These are phyloP conservation scores for Pulicaria dysenterica DNA, from an alignment of 129 eudicot genomes.

Conservation along the genomic window DNA sequence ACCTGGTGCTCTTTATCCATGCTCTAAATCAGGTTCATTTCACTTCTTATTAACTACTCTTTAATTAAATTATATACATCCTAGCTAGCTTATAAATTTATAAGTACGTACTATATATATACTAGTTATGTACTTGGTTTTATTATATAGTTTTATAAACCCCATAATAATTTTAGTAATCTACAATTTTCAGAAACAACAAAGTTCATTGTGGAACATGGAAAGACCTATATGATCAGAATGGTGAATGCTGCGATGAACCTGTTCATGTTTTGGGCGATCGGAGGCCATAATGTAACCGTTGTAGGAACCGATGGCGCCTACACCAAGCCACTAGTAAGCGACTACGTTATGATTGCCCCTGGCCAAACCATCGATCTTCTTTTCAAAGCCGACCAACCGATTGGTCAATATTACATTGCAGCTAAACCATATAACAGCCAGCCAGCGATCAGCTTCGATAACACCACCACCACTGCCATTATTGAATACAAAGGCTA, in stretches of 20 bases:
- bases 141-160: not conserved
- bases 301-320: constrained; percentile 53
- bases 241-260: constrained; percentile 51
- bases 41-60: not conserved
- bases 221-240: constrained; percentile 48
- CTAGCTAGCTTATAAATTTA: too few species aligned
- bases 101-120: too few species aligned
- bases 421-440: constrained; percentile 43
- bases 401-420: constrained; percentile 42
- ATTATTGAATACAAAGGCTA: constrained; percentile 34
- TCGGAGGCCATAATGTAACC: constrained; percentile 44
- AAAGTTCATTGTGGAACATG: constrained; percentile 34
- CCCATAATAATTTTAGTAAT: too few species aligned
- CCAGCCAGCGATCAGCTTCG: not conserved
- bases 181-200: constrained; percentile 49
- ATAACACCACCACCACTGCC: constrained; percentile 56
- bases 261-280: constrained; percentile 34
- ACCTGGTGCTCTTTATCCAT: constrained; percentile 58
- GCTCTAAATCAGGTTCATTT: constrained; percentile 37
- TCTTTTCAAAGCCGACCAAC: constrained; percentile 44
- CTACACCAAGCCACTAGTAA: constrained; percentile 52
- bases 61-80: not conserved
- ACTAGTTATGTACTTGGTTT: not conserved
- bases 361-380: constrained; percentile 61
- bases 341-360: constrained; percentile 30